Evolutionary conservation across 1,139 yeast genomes (phyloP).

Genomic region (Blastobotrys persicus): DNA sequence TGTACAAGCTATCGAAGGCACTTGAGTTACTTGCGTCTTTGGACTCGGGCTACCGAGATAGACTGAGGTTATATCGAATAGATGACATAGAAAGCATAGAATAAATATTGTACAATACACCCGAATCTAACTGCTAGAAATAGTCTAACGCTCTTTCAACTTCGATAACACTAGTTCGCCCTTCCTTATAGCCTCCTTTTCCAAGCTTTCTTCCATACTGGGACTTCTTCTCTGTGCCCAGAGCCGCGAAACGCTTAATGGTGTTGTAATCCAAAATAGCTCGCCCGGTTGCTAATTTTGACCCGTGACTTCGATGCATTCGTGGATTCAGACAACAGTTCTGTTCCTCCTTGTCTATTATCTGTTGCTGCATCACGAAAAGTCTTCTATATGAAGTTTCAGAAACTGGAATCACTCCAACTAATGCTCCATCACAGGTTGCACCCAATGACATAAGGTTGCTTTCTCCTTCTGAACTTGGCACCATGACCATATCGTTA

Average conservation of each 20-base stretch:
- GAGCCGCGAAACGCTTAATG: constrained; percentile 26
- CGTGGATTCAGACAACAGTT: constrained; percentile 77
- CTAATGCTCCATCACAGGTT: constrained; percentile 75
- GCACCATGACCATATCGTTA: constrained; percentile 56
- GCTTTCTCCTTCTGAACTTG: constrained; percentile 33
- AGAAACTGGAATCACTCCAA: constrained; percentile 68
- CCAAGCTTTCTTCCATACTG: constrained; percentile 37
- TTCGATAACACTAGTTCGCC: constrained; percentile 24
- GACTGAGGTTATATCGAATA: neutral
- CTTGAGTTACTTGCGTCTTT: too few species aligned
- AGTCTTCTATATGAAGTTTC: constrained; percentile 78
- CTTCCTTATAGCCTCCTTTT: constrained; percentile 32
- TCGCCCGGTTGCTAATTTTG: constrained; percentile 19
- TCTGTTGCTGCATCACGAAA: constrained; percentile 83
- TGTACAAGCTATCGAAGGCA: too few species aligned
- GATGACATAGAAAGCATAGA: neutral
- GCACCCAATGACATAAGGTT: constrained; percentile 53
- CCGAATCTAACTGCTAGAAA: too few species aligned
- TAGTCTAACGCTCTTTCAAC: constrained; percentile 25
- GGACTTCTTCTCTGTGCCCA: constrained; percentile 29
- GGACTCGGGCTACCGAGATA: too few species aligned
- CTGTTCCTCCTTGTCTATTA: constrained; percentile 72
- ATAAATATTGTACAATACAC: too few species aligned
- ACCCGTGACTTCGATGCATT: constrained; percentile 27
- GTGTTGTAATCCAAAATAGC: constrained; percentile 31